Percentiles rank a stretch among this genome's conserved stretches.
Conservation (phyloP, 768 basidiomycete genomes). For the Leccinum barrowsii region DNA sequence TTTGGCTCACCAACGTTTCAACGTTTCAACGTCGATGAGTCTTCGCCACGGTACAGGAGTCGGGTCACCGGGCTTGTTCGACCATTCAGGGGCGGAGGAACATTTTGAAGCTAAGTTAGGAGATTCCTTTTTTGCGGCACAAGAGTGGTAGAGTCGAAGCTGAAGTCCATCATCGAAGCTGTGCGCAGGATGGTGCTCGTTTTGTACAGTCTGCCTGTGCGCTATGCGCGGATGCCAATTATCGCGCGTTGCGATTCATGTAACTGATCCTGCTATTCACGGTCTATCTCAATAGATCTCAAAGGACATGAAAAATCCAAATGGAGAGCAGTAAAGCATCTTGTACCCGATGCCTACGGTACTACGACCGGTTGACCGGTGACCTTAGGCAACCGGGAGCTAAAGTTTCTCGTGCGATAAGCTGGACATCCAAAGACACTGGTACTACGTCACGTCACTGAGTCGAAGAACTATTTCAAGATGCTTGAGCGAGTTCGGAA, state of each 20-base stretch:
- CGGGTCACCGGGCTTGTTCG: neutral
- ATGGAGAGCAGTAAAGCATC: neutral
- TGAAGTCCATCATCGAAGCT: neutral
- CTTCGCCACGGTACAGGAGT: neutral
- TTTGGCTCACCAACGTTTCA: neutral
- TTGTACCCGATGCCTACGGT: too few relatives aligned
- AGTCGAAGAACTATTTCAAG: too few relatives aligned
- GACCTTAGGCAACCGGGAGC: too few relatives aligned
- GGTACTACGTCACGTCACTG: too few relatives aligned
- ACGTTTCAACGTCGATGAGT: neutral
- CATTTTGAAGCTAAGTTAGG: neutral
- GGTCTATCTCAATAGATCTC: neutral
- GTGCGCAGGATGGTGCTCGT: neutral
- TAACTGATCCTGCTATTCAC: neutral
- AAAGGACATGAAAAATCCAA: neutral
- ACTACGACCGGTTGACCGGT: too few relatives aligned
- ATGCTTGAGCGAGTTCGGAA: too few relatives aligned
- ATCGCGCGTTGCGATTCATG: neutral
- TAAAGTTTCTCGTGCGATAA: too few relatives aligned
- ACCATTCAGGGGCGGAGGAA: neutral
- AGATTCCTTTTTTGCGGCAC: neutral
- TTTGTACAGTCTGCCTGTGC: neutral
- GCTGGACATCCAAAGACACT: too few relatives aligned
- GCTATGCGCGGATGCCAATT: too few relatives aligned
- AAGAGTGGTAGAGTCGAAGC: neutral